A percentile compares a stretch with the other conserved stretches of the same genome.
Conservation (phyloP, 2,329 filamentous ascomycete species). For the Monosporascus sp. region DNA sequence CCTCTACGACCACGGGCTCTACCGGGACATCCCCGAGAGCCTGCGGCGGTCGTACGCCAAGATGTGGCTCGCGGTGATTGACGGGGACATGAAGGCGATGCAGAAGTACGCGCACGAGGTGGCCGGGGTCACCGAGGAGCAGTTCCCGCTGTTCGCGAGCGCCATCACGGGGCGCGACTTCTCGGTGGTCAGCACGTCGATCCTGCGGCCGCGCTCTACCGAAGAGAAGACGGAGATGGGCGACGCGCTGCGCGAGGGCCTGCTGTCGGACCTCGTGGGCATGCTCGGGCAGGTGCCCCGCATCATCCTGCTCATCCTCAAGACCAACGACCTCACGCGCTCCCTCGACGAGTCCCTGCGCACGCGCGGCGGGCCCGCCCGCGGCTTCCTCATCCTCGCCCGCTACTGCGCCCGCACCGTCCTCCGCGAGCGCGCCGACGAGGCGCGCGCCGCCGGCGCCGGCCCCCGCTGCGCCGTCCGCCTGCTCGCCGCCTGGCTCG, state of each 20-base stretch:
- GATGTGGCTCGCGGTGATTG: constrained; percentile 93
- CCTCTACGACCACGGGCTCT: constrained; percentile 94
- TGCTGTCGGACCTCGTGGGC: constrained; percentile 82
- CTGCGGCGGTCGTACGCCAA: constrained; percentile 87
- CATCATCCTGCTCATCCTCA: constrained; percentile 90
- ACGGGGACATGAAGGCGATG: constrained; percentile 82
- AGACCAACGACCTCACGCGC: constrained; percentile 94
- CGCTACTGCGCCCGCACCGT: constrained; percentile 64
- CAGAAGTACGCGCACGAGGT: constrained; percentile 83
- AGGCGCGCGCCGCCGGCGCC: constrained; percentile 42
- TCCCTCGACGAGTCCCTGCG: constrained; percentile 88
- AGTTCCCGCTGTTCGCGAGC: constrained; percentile 91
- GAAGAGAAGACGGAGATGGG: constrained; percentile 86
- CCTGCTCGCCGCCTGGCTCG: constrained; percentile 51
- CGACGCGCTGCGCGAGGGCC: constrained; percentile 75
- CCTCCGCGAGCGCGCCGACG: constrained; percentile 57
- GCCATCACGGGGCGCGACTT: constrained; percentile 95
- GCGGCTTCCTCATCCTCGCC: constrained; percentile 62
- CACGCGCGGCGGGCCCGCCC: constrained; percentile 61
- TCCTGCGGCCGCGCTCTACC: constrained; percentile 54
- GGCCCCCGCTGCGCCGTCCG: constrained; percentile 53
- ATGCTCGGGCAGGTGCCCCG: constrained; percentile 83
- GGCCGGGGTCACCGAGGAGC: constrained; percentile 78
- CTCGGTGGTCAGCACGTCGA: constrained; percentile 61
- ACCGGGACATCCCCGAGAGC: constrained; percentile 78